Evolutionary conservation across 140 eudicot species (phyloP).

Genomic region (Eryngium alpinum): DNA sequence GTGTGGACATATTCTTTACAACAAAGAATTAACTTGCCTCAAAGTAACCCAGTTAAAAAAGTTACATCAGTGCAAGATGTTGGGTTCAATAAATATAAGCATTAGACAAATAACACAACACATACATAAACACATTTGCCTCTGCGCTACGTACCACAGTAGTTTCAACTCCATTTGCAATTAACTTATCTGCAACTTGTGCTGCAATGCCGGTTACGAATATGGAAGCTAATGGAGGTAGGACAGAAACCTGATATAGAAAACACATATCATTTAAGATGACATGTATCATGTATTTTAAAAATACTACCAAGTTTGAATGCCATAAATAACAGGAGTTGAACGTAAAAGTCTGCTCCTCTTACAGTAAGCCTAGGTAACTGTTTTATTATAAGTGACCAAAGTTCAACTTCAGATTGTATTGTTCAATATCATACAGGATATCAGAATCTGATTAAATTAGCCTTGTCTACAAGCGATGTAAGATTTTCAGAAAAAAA

Average conservation of each 20-base stretch:
- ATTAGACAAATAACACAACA: neutral
- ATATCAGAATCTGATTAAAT: neutral
- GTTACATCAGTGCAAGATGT: neutral
- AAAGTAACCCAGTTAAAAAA: neutral
- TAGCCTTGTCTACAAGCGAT: neutral
- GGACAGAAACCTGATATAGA: conserved; percentile 72
- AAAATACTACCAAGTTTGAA: neutral
- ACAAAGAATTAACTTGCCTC: too few relatives aligned
- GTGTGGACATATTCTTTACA: too few relatives aligned
- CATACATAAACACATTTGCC: neutral
- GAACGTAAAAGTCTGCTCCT: too few relatives aligned
- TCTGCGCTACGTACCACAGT: conserved; percentile 49
- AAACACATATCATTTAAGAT: neutral
- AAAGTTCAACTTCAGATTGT: neutral
- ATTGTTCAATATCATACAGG: neutral
- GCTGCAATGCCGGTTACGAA: conserved; percentile 78
- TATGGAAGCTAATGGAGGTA: conserved; percentile 94
- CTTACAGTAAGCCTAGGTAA: too few relatives aligned
- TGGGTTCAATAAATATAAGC: neutral
- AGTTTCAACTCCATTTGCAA: conserved; percentile 79
- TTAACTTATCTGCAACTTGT: conserved; percentile 78
- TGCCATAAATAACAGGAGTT: neutral
- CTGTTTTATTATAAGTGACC: too few relatives aligned
- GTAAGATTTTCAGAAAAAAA: neutral
- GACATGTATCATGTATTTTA: neutral